These are phyloP conservation scores for Nicotiana tomentosiformis DNA, from an alignment of 257 asterid species.

Conservation along the genomic window DNA sequence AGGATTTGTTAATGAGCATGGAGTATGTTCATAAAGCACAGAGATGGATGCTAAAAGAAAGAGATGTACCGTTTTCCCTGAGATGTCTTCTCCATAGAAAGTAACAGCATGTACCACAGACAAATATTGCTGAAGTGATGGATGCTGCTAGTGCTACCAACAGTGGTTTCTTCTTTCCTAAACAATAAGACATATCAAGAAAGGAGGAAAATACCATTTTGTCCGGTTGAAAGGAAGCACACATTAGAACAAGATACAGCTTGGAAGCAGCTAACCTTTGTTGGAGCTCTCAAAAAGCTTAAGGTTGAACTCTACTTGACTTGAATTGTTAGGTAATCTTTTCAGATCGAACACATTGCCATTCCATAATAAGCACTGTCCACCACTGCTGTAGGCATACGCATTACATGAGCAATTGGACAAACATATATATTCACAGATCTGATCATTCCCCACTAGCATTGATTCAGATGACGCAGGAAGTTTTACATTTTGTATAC, in stretches of 20 bases:
- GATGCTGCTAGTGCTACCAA: constrained; percentile 4
- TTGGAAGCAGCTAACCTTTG: constrained; percentile 8
- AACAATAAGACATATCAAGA: background rate
- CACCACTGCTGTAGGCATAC: constrained; percentile 10
- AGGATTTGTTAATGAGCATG: background rate
- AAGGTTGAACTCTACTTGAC: constrained; percentile 7
- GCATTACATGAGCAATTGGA: constrained; percentile 25
- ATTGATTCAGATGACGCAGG: constrained; percentile 15
- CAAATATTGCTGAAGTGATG: background rate
- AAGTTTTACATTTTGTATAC: background rate
- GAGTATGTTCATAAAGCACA: background rate
- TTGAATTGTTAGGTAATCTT: background rate
- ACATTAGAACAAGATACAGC: background rate
- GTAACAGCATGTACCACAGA: constrained; percentile 6
- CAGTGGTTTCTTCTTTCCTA: constrained; percentile 10
- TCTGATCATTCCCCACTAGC: constrained; percentile 1
- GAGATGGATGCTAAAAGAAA: background rate
- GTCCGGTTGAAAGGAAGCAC: background rate
- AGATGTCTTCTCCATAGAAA: constrained; percentile 12
- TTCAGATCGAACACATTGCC: constrained; percentile 12
- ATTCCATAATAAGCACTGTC: constrained; percentile 14
- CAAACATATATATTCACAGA: constrained; percentile 17
- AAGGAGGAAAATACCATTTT: background rate
- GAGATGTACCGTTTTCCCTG: constrained; percentile 19
- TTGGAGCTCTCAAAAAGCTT: background rate